Evolutionary conservation across 768 basidiomycete species (phyloP).

Genomic region (Leccinellum rugosiceps): DNA sequence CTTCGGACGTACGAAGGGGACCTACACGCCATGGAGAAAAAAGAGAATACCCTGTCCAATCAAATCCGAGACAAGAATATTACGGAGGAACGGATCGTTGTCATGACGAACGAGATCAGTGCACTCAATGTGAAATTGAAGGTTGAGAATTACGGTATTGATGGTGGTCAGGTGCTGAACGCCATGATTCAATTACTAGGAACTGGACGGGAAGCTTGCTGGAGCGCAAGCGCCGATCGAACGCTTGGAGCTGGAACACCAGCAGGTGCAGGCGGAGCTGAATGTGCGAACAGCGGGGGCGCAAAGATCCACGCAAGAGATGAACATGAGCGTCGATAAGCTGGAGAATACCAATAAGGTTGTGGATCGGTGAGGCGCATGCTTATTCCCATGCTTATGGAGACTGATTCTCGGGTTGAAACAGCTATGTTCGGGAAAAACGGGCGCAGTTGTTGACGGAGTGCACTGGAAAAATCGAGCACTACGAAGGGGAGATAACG

Average conservation of each 20-base stretch:
- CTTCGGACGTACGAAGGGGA: conserved; percentile 57
- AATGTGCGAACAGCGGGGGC: conserved; percentile 48
- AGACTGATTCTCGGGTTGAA: not conserved
- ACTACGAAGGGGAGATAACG: conserved; percentile 43
- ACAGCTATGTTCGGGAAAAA: conserved; percentile 75
- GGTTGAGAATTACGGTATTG: conserved; percentile 32
- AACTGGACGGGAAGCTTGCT: conserved; percentile 55
- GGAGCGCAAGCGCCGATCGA: conserved; percentile 66
- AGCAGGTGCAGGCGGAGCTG: conserved; percentile 47
- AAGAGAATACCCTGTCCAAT: conserved; percentile 53
- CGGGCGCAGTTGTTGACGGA: conserved; percentile 59
- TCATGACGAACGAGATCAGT: conserved; percentile 56
- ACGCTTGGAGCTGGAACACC: conserved; percentile 54
- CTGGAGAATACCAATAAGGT: conserved; percentile 57
- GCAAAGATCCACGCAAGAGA: conserved; percentile 56
- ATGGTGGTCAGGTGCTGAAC: not conserved
- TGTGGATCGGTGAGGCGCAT: conserved; percentile 53
- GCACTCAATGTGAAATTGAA: conserved; percentile 46
- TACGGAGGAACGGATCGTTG: conserved; percentile 53
- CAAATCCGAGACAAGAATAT: conserved; percentile 57
- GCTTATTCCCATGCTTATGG: not conserved
- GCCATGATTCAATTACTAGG: conserved; percentile 38
- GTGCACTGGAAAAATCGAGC: conserved; percentile 51
- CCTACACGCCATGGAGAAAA: conserved; percentile 60
- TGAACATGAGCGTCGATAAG: conserved; percentile 61